Base-by-base conservation (phyloP, 139 green algal species). In the Pleodorina starrii region DNA sequence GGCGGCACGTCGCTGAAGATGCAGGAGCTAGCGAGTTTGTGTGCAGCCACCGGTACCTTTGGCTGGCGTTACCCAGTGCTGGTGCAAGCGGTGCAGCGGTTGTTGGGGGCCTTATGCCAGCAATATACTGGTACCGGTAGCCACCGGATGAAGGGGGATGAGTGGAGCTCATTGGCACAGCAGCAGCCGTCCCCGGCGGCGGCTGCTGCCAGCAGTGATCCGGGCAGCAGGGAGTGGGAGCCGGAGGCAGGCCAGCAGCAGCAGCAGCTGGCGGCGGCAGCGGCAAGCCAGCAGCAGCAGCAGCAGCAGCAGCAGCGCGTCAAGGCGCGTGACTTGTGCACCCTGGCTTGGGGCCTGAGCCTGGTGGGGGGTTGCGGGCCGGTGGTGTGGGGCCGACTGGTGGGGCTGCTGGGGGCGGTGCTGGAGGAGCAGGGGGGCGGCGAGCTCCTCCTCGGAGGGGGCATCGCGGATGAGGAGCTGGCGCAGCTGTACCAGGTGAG, bases 321-420 rank as follows among this genome's bases (percentile, higher is more conserved):
- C 29, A 32, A 21, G 7, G 54, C 6, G 54, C 54, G 29, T 66
- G 54, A 66, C 29, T 21, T 66, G 5, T 21, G 21, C 54, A 95
- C 94, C 89, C 46, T 96, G 79, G 71, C 94, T 51, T 96, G 94
- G 94, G 71, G 69, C 23, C 57, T 95, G 38, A 83, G 80, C 84
- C 86, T 66, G 54, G 54, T 66, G 54, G 54, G 54, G 54, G 54
- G 54, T 25, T 66, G 54, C 54, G 29, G 54, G n/a, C 38, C 27
- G 16, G n/a, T 68, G 32, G 11, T 85, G 32, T 93, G 92, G 63
- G 84, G 54, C 10, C 42, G 25, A 11, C 46, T 91, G 17, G 83
- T 93, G 88, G 43, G 59, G 66, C 35, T 60, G 36, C 35, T 72
- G 69, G 51, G 68, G 48, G 29, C 21, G 7, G 54, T 66, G 54